Evolutionary conservation across 176 grass and related monocot genomes (phyloP).

Genomic region (Echinochloa phyllopogon): DNA sequence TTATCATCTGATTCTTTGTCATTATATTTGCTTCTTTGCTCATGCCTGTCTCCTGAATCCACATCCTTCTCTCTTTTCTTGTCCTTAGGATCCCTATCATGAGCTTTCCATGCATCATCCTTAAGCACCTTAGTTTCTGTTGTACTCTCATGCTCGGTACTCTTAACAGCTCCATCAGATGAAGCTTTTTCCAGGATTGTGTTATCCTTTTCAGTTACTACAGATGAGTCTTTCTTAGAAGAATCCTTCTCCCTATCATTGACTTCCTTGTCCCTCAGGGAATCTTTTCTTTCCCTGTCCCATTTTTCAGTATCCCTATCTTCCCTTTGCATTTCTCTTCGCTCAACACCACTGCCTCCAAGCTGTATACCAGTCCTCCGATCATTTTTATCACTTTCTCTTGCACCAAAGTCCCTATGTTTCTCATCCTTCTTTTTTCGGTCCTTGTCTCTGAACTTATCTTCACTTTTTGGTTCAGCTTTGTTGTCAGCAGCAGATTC

Average conservation of each 20-base stretch:
- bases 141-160: conserved; percentile 57
- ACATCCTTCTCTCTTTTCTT: conserved; percentile 73
- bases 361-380: conserved; percentile 49
- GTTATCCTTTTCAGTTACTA: conserved; percentile 60
- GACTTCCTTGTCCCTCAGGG: conserved; percentile 62
- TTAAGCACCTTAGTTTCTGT: conserved; percentile 60
- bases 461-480: conserved; percentile 64
- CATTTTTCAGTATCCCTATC: conserved; percentile 73
- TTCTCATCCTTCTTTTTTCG: conserved; percentile 72
- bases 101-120: conserved; percentile 67
- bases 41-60: conserved; percentile 62
- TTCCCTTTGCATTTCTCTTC: conserved; percentile 74
- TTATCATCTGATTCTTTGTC: conserved; percentile 82
- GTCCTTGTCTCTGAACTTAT: conserved; percentile 73
- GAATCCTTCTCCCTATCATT: conserved; percentile 73
- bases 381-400: conserved; percentile 70
- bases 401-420: conserved; percentile 58
- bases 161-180: conserved; percentile 59
- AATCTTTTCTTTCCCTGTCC: conserved; percentile 71
- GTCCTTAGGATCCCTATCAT: conserved; percentile 62
- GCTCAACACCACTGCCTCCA: conserved; percentile 48
- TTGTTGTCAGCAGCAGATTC: conserved; percentile 70
- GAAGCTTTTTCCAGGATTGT: conserved; percentile 51
- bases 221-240: conserved; percentile 54
- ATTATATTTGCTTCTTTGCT: conserved; percentile 60